Base-by-base conservation (phyloP, 1,284 basidiomycete genomes). In the Puccinia hordei region DNA sequence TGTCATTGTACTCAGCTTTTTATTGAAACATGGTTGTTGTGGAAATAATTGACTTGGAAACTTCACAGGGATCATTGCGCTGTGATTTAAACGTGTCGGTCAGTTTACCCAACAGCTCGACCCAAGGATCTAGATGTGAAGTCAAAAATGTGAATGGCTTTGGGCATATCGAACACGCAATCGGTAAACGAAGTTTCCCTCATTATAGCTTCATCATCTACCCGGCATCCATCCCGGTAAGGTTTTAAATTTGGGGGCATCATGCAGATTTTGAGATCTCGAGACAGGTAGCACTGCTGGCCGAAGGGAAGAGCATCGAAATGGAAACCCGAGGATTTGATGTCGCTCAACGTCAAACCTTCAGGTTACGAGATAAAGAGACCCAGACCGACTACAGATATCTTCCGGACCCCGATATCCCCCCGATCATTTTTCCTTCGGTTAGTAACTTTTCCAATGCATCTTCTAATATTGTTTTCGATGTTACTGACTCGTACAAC, bases 121-220 rank as follows among this genome's bases (percentile, higher is more conserved):
- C 90, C 0, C 90, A 87, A 17, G 95, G 95, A 0, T 95, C 92
- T 0, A 90, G 97, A 24, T 97, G 94, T 84, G 97, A 99, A 87
- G 91, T 99, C 84, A 99, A 99, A 87, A 99, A 99, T 84, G 88
- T 99, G 79, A 98, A 98, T 85, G 95, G 94, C 74, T 89, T 97
- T 66, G 90, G 90, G 81, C 95, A 92, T 85, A 91, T 95, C 87
- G 90, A 90, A 86, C 89, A 91, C 44, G 96, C 95, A 10, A 93
- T 98, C 71, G 89, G 94, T 95, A 82, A 66, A 90, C 87, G 24
- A 33, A 9, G 13, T 13, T 41, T 38, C 35, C 61, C 35, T 38
- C 35, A 63, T 2, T 51, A 22, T 41, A 51, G 30, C 63, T 44
- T 49, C 27, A 17, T 44, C 10, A 10, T 27, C 33, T 12, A 38